Conservation (phyloP, 345 rosid genomes). For the Melaleuca alternifolia region DNA sequence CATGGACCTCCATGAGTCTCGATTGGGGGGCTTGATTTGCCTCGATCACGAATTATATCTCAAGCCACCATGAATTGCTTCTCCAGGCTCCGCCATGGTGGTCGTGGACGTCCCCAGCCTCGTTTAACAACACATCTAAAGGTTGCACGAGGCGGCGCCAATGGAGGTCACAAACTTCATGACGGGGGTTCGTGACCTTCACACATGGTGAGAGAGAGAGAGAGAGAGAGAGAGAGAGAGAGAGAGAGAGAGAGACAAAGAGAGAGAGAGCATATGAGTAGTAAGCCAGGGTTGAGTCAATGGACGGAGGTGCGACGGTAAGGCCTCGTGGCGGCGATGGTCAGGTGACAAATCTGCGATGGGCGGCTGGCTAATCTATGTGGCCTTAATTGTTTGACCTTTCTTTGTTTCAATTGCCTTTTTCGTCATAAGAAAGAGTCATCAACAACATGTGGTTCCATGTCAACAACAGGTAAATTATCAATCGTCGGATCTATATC, state of each 20-base stretch:
- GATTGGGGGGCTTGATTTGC: no score
- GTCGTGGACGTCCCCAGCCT: not conserved
- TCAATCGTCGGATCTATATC: not conserved
- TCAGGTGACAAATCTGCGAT: fast-evolving
- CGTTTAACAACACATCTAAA: not conserved
- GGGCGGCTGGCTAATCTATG: not conserved
- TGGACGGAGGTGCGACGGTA: not conserved
- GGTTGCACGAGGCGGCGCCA: not conserved
- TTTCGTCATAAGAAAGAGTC: not conserved
- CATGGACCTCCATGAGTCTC: no score
- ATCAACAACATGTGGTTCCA: not conserved
- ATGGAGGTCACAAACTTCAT: not conserved
- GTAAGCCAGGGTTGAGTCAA: not conserved
- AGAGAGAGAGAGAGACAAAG: not conserved
- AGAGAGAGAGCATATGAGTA: not conserved
- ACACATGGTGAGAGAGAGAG: not conserved
- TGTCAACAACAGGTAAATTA: not conserved
- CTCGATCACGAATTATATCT: not conserved
- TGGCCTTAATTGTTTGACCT: not conserved
- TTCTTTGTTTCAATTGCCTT: not conserved
- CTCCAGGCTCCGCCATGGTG: not conserved
- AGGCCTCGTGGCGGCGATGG: not conserved
- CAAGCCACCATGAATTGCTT: not conserved
- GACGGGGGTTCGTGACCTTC: not conserved
- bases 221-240: not conserved